Base-by-base conservation (phyloP, 345 rosid genomes). In the Lepidium africanum region DNA sequence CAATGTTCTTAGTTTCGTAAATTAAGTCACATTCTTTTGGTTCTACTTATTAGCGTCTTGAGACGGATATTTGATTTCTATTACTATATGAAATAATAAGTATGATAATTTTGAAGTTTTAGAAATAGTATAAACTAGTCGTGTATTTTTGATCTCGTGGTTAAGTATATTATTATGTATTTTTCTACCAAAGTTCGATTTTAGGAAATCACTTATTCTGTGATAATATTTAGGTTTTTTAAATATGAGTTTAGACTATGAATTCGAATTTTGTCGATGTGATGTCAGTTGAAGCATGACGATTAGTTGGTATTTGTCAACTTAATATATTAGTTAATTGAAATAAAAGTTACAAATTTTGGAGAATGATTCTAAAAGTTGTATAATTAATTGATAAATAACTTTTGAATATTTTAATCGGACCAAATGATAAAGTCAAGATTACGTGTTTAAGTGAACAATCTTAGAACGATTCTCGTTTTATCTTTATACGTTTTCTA, bases 381-480 rank as follows among this genome's bases (percentile, higher is more conserved):
- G 9, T 38, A 16, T 33, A 48, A 19, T 19, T 61, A 21, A 21
- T 14, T 70, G 53, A 42, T 51, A 51, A 37, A 27, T 70, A 33
- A 70, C 59, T 60, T 60, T 70, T 11, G 57, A 47, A 37, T 63
- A 71, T 53, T 54, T 25, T 23, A 63, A 63, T 17, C 56, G 12
- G 5, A 36, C 23, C 62, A 71, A 54, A 54, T 36, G 50, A 63
- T 46, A 71, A 54, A 63, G 35, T 46, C 13, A 53, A 37, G 62
- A 16, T 71, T 37, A 63, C 76, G 63, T 63, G 57, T 46, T 9
- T 4, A 54, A 15, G 32, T 53, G 48, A 62, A 43, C 56, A 43
- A 71, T 43, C 56, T 62, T 30, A 63, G 32, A 71, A 46, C 33
- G 35, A 37, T 63, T 63, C 70, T 52, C 4, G 30, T 30, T 60